Evolutionary conservation across 306 rosid genomes (phyloP), one percentile per base, ranked within the genome.

Genomic region (Malus fusca): DNA sequence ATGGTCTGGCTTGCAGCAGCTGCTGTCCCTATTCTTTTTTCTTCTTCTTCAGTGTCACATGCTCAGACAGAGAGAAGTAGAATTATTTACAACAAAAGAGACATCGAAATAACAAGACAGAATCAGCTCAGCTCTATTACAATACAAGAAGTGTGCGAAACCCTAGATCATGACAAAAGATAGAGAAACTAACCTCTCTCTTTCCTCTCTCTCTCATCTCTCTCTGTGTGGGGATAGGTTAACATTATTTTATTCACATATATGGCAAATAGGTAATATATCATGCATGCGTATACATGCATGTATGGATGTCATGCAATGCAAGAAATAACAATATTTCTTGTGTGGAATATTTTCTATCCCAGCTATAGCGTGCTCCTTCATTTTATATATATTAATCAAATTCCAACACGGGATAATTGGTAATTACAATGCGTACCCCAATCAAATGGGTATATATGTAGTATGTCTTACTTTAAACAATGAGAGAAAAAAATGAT

Each of bases 141-240:
- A 71, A 65, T 22, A 19, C 63, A 59, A 75, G n/a, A 80, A 35
- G 72, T 72, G 59, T 74, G 64, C 53, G 55, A 80, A 85, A 85
- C 81, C 84, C 84, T 85, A 79, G 83, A 77, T 79, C 86, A 79
- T 74, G 82, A 74, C 72, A 74, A 70, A 5, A 71, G 78, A 83
- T 69, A 66, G 63, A 76, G 69, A 37, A 52, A 78, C 69, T 26
- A 40, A 33, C 28, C 8, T 68, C 63, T 35, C 26, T 68, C 40
- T 76, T 68, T 56, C 59, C 64, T 77, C 68, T 69, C 26, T 76
- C 68, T 40, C 73, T 60, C 75, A 6, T 69, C 26, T 80, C 70
- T 66, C 23, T 74, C 65, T 40, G 66, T 60, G 77, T 82, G 67
- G 68, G 80, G 28, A 62, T 28, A 74, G 77, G 81, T 75, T 80